Base-by-base conservation (phyloP, 768 basidiomycete genomes). In the Calvatia gigantea region DNA sequence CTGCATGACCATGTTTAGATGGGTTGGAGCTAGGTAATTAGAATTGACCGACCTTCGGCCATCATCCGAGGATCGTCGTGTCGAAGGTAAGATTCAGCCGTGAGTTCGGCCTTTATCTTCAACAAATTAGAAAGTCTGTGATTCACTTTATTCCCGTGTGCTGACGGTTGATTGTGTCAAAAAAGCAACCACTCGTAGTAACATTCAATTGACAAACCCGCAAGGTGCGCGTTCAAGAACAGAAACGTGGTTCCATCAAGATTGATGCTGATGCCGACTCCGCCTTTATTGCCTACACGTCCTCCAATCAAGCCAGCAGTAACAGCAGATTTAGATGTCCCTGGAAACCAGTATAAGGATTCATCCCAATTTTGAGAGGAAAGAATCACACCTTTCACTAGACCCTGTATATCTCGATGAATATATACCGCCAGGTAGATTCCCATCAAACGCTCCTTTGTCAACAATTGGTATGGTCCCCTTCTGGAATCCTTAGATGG, bases 381-480 rank as follows among this genome's bases (percentile, higher is more conserved):
- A 29, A 21, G 21, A 31, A 14, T 60, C 69, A 49, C 55, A 80
- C 90, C 89, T 74, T 74, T 73, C 4, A 93, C 81, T 7, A 87
- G 73, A 48, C 78, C 75, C 31, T 75, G 74, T n/a, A 87, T 65
- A 60, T 91, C 89, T 14, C 82, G 81, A 65, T 91, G 85, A 28
- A 91, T 77, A 64, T 86, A 92, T 4, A 92, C 67, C 4, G 88
- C 81, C 32, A 91, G 74, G 65, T 92, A 92, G 38, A 95, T 80
- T 2, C 92, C 92, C 89, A 98, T 88, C 72, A 98, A 77, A 28
- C 95, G 79, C 63, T 97, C 94, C 70, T 98, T 98, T 51, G 83
- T 79, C 9, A 96, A 74, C 23, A 95, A 77, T 59, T 90, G 79
- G 65, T 97, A 98, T 14, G 91, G 92, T 0, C 90, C 91, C 61